Evolutionary conservation across 495 filamentous ascomycete genomes (phyloP).

Genomic region (Aspergillus conjunctus): DNA sequence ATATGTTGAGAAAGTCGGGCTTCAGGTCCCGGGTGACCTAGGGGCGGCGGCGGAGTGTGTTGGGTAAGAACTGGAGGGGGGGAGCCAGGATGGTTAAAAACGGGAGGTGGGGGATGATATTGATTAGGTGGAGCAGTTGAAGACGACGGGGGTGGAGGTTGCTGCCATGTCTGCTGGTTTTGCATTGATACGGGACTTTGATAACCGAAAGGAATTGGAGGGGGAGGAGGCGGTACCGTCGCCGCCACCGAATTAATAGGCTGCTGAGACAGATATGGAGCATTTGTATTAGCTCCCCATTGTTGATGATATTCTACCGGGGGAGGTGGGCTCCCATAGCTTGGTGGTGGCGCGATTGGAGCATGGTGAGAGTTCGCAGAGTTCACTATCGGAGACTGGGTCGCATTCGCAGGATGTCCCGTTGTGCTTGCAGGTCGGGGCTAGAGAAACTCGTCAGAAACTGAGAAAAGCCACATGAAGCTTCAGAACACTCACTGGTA

Average conservation of each 20-base stretch:
- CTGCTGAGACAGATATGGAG: conserved; percentile 31
- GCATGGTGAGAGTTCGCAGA: conserved; percentile 23
- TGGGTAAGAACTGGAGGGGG: background rate
- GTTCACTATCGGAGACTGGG: conserved; percentile 24
- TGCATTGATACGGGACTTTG: conserved; percentile 30
- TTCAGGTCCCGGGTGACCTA: background rate
- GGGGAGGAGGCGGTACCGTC: conserved; percentile 35
- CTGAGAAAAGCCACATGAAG: background rate
- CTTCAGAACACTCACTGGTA: conserved; percentile 44
- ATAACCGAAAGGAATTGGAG: conserved; percentile 42
- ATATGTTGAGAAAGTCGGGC: background rate
- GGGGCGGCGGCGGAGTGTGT: background rate
- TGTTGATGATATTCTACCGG: conserved; percentile 24
- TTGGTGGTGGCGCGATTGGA: conserved; percentile 18
- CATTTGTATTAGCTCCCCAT: conserved; percentile 22
- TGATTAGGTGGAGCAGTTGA: conserved; percentile 13
- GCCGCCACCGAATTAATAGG: conserved; percentile 19
- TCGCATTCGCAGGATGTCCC: conserved; percentile 27
- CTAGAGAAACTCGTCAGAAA: conserved; percentile 27
- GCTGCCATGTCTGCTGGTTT: conserved; percentile 30
- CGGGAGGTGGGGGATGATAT: conserved; percentile 12
- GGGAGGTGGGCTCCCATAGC: conserved; percentile 23
- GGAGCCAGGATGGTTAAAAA: conserved; percentile 5
- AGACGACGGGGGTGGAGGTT: conserved; percentile 21
- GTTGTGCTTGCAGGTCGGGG: conserved; percentile 45